Base-by-base conservation (phyloP, 345 rosid genomes). In the Lepidium aucheri region DNA sequence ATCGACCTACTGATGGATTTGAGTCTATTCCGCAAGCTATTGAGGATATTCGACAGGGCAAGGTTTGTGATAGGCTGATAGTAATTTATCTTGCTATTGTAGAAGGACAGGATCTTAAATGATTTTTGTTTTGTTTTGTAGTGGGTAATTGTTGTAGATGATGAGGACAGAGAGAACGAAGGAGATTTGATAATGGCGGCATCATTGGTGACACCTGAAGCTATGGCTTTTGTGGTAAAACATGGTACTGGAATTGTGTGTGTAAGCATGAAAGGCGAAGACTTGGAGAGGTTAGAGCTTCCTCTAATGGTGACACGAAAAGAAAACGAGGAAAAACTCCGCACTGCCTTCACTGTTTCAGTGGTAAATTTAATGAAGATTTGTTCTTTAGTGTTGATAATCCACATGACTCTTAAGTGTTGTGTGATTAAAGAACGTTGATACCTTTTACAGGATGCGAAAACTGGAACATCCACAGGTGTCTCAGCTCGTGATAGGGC, bases 161-260 rank as follows among this genome's bases (percentile, higher is more conserved):
- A 93, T 58, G 98, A 90, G 60, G 97, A 90, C 38, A 84, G 97
- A 73, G 97, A 93, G 79, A 90, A 88, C 44, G 98, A 93, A 72
- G 97, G 98, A 38, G 96, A 93, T 77, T 75, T 93, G 47, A 88
- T 93, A 33, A 85, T 93, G 97, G 97, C 94, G 10, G 97, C 90
- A 7, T 69, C 85, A 0, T 51, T 84, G 76, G 87, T 75, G 60
- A 93, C 90, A 20, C 95, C 95, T 53, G 88, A 90, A 79, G 86
- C 94, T 43, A 85, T 86, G 97, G 92, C 95, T 41, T 88, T 90
- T 63, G 86, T 88, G 67, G 97, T 93, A 10, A 93, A 86, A 61
- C 84, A 88, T 66, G 88, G 95, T 53, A 88, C 98, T 57, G 98
- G 99, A 20, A 94, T 94, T 6, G 92, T 88, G 13, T 94, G 96